Evolutionary conservation across 331 rosid species (phyloP).

Genomic region (Spiraea crenata): DNA sequence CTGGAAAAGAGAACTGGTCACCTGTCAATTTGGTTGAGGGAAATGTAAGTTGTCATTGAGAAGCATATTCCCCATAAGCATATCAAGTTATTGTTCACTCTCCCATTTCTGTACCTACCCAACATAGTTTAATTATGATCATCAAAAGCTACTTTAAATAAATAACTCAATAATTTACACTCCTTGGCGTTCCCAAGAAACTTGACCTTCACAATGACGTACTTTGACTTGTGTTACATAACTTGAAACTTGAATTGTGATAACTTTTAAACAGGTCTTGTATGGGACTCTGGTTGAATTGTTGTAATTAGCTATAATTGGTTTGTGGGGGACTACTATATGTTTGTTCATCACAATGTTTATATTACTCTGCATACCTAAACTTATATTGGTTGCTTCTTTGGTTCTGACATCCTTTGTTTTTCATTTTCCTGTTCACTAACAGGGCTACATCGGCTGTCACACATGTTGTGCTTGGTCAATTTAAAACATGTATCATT

Average conservation of each 20-base stretch:
- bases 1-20: background rate
- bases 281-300: background rate
- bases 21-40: background rate
- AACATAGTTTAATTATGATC: background rate
- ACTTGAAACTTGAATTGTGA: background rate
- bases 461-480: conserved; percentile 93
- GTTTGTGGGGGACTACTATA: background rate
- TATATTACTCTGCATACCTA: background rate
- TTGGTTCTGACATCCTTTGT: conserved; percentile 15
- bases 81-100: background rate
- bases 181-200: too few species aligned
- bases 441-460: conserved; percentile 91
- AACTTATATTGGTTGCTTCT: background rate
- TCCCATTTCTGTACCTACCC: background rate
- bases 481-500: conserved; percentile 87
- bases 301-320: background rate
- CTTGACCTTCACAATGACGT: background rate
- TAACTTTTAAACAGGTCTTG: background rate
- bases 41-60: background rate
- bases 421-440: conserved; percentile 8
- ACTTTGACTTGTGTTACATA: background rate
- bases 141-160: background rate
- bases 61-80: background rate
- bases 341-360: background rate
- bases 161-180: background rate